Evolutionary conservation across 441 rosid genomes (phyloP).

Genomic region (Rhodomyrtus psidioides): DNA sequence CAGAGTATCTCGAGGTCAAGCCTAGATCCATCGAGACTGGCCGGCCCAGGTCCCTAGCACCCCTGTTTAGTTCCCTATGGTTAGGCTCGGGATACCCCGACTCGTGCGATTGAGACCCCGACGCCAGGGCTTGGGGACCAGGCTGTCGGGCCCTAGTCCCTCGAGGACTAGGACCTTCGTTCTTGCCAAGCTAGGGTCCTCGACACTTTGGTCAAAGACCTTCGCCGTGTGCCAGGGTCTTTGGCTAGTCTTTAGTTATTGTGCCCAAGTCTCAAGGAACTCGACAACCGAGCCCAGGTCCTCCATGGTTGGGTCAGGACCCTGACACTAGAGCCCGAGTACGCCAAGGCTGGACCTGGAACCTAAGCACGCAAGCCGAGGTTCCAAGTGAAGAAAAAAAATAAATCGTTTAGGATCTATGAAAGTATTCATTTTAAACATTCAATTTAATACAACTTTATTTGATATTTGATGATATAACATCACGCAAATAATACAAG

Average conservation of each 20-base stretch:
- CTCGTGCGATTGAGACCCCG: rapidly evolving
- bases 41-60: not conserved
- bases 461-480: not conserved
- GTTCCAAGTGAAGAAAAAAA: too few relatives aligned
- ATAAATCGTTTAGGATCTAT: too few relatives aligned
- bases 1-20: not conserved
- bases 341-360: too few relatives aligned
- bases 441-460: not conserved
- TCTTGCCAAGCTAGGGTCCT: not conserved
- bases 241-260: not conserved
- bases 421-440: not conserved
- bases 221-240: not conserved
- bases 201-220: not conserved
- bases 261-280: not conserved
- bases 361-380: too few relatives aligned
- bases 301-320: too few relatives aligned
- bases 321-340: too few relatives aligned
- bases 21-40: not conserved
- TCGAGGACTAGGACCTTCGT: not conserved
- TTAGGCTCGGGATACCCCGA: not conserved
- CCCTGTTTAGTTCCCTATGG: not conserved
- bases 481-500: not conserved
- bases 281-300: not conserved
- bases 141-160: not conserved
- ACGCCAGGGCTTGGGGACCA: not conserved